Base-by-base conservation (phyloP, 768 basidiomycete species). In the Lactifluus piperatus region DNA sequence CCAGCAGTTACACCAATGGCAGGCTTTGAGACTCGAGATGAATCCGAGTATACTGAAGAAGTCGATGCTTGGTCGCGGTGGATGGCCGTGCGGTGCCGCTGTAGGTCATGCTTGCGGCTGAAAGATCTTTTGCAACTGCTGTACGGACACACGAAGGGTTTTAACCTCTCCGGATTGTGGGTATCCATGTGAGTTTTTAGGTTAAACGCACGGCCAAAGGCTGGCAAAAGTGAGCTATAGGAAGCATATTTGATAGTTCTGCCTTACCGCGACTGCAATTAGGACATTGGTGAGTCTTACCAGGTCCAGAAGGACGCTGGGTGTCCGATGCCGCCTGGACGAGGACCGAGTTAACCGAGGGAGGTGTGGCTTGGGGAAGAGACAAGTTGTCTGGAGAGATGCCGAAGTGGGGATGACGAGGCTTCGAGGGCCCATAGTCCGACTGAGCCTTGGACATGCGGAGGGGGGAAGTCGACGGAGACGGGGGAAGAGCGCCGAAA, bases 121-220 rank as follows among this genome's bases (percentile, higher is more conserved):
- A 97, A 97, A 20, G 91, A 91, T 55, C 94, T 85, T 34, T 86
- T 87, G 62, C 94, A 97, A 2, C 84, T 81, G 44, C 81, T 77
- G 72, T 95, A 90, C 44, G 86, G 88, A 71, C 94, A 97, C 46
- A 85, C 80, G 69, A 91, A 88, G 5, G 92, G 91, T 75, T 95
- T 97, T 51, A 86, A 74, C 60, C 94, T 80, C 71, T 91, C 85
- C 24, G 94, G 94, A 70, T 95, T 91, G 72, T 97, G 94, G 4
- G 94, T 97, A 26, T 88, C 87, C 81, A 90, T 85, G 71, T 97
- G 94, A 0, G 94, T 94, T 76, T 97, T 97, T 58, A 97, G 74
- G 67, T 97, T 97, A 73, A 90, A 97, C 2, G 92, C 92, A 27
- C 94, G 79, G 11, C 93, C 94, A 66, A 97, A 97, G 1, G 88